Conservation (phyloP, 2,329 filamentous ascomycete species). For the Aspergillus amoenus region DNA sequence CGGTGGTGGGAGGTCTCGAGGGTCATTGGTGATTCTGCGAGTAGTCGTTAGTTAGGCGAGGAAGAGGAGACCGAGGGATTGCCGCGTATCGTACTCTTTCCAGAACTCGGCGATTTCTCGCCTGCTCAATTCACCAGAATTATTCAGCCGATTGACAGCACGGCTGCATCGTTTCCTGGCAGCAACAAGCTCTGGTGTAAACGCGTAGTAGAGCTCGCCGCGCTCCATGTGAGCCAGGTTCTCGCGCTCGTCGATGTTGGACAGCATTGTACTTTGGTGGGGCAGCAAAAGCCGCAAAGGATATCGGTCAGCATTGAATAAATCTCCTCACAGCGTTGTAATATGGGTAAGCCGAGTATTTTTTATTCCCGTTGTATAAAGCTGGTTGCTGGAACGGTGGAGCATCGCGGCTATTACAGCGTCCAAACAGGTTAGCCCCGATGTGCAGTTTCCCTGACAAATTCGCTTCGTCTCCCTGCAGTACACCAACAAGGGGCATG, state of each 20-base stretch:
- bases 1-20: not conserved
- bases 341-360: too few relatives aligned
- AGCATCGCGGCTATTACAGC: not conserved
- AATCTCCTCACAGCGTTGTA: too few relatives aligned
- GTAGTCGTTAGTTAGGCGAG: not conserved
- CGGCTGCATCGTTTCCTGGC: conserved; percentile 60
- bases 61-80: too few relatives aligned
- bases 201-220: conserved; percentile 70
- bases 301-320: too few relatives aligned
- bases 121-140: not conserved
- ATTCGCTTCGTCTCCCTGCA: not conserved
- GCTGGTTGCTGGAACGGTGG: not conserved
- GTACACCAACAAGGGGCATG: not conserved
- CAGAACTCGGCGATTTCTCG: not conserved
- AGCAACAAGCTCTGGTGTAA: conserved; percentile 62
- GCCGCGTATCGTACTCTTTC: not conserved
- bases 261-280: not conserved
- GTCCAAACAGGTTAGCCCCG: not conserved
- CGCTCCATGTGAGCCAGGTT: conserved; percentile 48
- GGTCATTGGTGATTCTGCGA: not conserved
- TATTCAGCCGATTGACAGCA: conserved; percentile 58
- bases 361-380: too few relatives aligned
- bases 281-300: too few relatives aligned
- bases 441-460: not conserved
- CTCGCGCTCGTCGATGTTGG: conserved; percentile 17